Evolutionary conservation across 371 early-diverging fungal species (phyloP).

Genomic region (Mortierella sp.): DNA sequence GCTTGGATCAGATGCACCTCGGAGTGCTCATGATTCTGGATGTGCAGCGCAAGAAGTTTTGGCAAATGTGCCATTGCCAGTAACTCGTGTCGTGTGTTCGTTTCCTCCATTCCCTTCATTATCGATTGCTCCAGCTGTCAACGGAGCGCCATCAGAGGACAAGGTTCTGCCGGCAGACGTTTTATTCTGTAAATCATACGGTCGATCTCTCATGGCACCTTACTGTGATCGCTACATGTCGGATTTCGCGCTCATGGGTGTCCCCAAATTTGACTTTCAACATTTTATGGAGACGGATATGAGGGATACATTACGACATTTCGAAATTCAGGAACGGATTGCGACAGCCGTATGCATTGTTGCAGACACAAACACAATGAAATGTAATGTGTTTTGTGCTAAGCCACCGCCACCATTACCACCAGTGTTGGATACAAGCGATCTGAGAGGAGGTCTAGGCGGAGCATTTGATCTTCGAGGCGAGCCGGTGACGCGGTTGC

Average conservation of each 20-base stretch:
- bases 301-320: conserved; percentile 61
- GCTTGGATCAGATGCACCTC: conserved; percentile 14
- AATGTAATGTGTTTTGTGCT: conserved; percentile 53
- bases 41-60: conserved; percentile 35
- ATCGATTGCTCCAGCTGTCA: conserved; percentile 4
- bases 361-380: conserved; percentile 68
- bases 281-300: conserved; percentile 68
- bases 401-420: conserved; percentile 20
- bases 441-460: conserved; percentile 16
- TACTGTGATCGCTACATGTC: conserved; percentile 71
- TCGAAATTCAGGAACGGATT: conserved; percentile 54
- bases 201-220: conserved; percentile 73
- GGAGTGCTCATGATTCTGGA: conserved; percentile 30
- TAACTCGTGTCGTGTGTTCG: conserved; percentile 32
- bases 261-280: conserved; percentile 65
- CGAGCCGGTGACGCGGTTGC: conserved; percentile 29
- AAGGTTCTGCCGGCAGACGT: conserved; percentile 59
- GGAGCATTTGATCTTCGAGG: conserved; percentile 20
- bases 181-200: conserved; percentile 73
- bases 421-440: conserved; percentile 1
- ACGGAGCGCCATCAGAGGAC: conserved; percentile 17
- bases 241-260: conserved; percentile 73
- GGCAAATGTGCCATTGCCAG: conserved; percentile 35
- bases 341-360: conserved; percentile 65
- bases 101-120: conserved; percentile 41